Conservation (phyloP, 75 land plant genomes). For the Sequoia sempervirens region DNA sequence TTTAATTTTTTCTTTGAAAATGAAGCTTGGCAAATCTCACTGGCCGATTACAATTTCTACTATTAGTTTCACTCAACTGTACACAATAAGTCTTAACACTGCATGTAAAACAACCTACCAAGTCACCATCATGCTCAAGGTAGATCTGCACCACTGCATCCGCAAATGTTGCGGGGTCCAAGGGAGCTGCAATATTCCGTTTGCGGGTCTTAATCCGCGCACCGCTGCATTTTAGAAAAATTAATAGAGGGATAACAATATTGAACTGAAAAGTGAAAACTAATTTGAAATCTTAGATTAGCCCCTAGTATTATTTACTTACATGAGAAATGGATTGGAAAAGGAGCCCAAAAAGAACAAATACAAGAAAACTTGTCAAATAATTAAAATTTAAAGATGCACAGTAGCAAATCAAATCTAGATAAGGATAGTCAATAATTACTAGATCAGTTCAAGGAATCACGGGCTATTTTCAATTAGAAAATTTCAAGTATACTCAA, state of each 20-base stretch:
- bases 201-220: slow-evolving; percentile 99
- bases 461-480: not conserved
- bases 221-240: slow-evolving; percentile 51
- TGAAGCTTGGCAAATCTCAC: not conserved
- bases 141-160: slow-evolving; percentile 99
- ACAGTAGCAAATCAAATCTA: not conserved
- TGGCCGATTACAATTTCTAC: not conserved
- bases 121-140: slow-evolving; percentile 94
- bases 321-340: not conserved
- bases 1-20: not conserved
- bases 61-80: not conserved
- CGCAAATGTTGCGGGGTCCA: slow-evolving; percentile 92
- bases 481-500: not conserved
- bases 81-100: not conserved
- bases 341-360: not conserved
- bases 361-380: not conserved
- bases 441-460: not conserved
- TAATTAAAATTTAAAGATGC: too few species aligned
- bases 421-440: not conserved
- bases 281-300: not conserved
- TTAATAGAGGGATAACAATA: not conserved
- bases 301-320: too few species aligned
- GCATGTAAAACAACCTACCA: slow-evolving; percentile 40
- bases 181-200: slow-evolving; percentile 95
- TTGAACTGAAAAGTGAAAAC: not conserved